Conservation (phyloP, 306 rosid species). For the Pyrus bretschneideri region DNA sequence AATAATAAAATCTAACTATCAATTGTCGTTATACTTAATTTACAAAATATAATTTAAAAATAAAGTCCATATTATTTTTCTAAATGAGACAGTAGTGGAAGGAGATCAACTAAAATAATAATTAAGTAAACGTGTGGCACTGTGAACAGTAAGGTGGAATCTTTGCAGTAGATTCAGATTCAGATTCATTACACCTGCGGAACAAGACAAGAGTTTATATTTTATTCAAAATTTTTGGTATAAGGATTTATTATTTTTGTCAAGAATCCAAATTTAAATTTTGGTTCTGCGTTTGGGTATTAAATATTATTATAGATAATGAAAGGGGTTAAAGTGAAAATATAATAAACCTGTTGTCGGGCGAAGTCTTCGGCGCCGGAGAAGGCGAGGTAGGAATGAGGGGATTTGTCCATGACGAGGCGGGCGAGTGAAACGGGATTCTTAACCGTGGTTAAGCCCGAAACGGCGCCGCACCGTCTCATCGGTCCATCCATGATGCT, state of each 20-base stretch:
- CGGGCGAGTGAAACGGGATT: conserved; percentile 91
- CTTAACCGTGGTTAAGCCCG: conserved; percentile 72
- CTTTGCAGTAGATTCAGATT: no score
- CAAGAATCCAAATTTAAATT: neutral
- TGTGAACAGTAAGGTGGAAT: neutral
- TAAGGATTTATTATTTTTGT: no score
- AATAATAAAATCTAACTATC: no score
- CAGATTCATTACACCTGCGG: no score
- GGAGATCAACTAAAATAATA: neutral
- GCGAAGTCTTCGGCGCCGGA: conserved; percentile 88
- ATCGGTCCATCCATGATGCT: conserved; percentile 88
- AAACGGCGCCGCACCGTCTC: conserved; percentile 90
- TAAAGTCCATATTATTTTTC: no score
- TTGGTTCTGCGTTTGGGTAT: neutral
- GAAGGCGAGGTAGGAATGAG: conserved; percentile 91
- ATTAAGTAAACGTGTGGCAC: neutral
- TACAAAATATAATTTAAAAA: no score
- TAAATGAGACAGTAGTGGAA: neutral
- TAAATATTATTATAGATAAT: neutral
- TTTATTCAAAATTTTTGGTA: neutral
- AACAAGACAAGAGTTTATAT: neutral
- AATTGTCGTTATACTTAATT: no score
- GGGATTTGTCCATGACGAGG: conserved; percentile 91
- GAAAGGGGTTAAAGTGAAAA: neutral
- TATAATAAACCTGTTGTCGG: conserved; percentile 45